Percentiles rank a stretch among this genome's conserved stretches.
These are phyloP conservation scores for Metschnikowia sp. DNA, from an alignment of 805 yeast genomes.

Conservation along the genomic window DNA sequence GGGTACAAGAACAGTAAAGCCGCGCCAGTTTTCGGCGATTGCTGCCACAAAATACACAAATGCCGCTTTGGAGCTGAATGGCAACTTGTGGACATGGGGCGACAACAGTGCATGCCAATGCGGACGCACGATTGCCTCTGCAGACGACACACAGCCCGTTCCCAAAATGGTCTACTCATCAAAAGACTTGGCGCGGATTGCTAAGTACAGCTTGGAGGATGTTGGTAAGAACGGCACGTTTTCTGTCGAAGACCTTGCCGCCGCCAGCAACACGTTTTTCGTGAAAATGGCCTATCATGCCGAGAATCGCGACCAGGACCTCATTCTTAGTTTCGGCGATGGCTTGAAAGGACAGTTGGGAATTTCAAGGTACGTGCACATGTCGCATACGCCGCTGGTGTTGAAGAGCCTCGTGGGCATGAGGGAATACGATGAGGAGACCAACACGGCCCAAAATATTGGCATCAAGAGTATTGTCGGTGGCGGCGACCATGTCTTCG, in stretches of 20 bases:
- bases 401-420: slow-evolving; percentile 28
- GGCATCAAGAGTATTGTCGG: slow-evolving; percentile 44
- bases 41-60: slow-evolving; percentile 77
- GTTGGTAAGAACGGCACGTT: slow-evolving; percentile 8
- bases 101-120: slow-evolving; percentile 81
- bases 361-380: slow-evolving; percentile 68
- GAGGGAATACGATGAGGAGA: slow-evolving; percentile 15
- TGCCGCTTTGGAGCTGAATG: slow-evolving; percentile 62
- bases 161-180: slow-evolving; percentile 48
- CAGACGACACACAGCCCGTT: slow-evolving; percentile 63
- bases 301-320: slow-evolving; percentile 16
- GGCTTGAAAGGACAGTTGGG: slow-evolving; percentile 89
- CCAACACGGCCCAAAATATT: slow-evolving; percentile 5
- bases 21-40: slow-evolving; percentile 52
- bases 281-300: slow-evolving; percentile 26
- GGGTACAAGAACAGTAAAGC: slow-evolving; percentile 23
- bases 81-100: slow-evolving; percentile 83
- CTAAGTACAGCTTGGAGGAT: slow-evolving; percentile 14
- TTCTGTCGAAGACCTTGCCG: slow-evolving; percentile 50
- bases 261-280: slow-evolving; percentile 60
- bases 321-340: slow-evolving; percentile 68
- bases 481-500: slow-evolving; percentile 65
- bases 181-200: slow-evolving; percentile 35
- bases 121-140: slow-evolving; percentile 63
- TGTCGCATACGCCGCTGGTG: slow-evolving; percentile 62